phyloP scores from a whole-genome alignment of 192 early-diverging fungal species.

The Umbelopsis sp. region DNA sequence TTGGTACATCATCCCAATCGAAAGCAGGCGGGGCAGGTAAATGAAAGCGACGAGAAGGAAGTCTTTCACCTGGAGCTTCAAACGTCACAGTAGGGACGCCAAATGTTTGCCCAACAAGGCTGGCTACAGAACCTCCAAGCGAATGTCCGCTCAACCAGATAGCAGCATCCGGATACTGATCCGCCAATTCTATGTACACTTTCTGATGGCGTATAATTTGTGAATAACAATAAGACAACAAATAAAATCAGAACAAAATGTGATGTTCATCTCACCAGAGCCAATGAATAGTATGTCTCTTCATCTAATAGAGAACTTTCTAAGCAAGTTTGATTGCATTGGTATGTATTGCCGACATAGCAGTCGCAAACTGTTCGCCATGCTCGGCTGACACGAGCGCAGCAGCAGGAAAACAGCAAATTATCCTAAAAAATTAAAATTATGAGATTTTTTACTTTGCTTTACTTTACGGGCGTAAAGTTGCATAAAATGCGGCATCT shows the following conservation, averaged over 20 bases:
- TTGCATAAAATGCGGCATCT: neutral
- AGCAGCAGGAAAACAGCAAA: constrained; percentile 95
- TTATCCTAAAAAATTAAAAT: constrained; percentile 66
- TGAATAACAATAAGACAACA: neutral
- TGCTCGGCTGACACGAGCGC: constrained; percentile 80
- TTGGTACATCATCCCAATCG: constrained; percentile 60
- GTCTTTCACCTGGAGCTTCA: constrained; percentile 80
- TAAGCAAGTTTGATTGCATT: constrained; percentile 64
- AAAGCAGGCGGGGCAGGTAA: constrained; percentile 55
- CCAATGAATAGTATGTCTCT: constrained; percentile 56
- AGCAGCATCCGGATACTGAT: constrained; percentile 66
- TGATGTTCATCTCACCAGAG: constrained; percentile 38
- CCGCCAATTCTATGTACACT: constrained; percentile 66
- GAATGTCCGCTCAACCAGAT: constrained; percentile 89
- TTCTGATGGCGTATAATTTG: constrained; percentile 46
- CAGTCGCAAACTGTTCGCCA: constrained; percentile 92
- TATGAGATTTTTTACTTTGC: neutral
- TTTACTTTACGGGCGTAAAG: too few relatives aligned
- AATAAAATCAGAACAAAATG: neutral
- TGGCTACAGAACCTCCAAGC: constrained; percentile 69
- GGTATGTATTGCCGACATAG: constrained; percentile 52
- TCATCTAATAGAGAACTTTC: constrained; percentile 58
- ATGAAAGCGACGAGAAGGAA: constrained; percentile 79
- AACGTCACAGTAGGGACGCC: constrained; percentile 84
- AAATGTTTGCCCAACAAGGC: constrained; percentile 82